These are phyloP conservation scores for Rhizoclosmatium sp. DNA, from an alignment of 192 early-diverging fungal genomes.

Conservation along the genomic window DNA sequence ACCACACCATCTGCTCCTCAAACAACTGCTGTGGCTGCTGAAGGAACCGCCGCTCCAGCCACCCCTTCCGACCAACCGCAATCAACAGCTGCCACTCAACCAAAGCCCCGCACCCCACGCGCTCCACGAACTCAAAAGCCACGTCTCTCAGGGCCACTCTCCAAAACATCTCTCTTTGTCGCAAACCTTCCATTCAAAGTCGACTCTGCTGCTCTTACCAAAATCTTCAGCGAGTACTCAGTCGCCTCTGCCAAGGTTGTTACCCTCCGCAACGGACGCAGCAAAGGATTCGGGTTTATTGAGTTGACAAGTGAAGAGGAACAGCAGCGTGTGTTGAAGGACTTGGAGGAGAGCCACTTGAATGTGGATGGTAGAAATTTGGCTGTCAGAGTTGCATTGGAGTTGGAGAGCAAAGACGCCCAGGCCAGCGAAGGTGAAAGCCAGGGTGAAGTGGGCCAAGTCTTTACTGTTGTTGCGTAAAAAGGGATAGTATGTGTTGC, in stretches of 20 bases:
- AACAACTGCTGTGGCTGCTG: slow-evolving; percentile 45
- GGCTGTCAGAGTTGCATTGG: slow-evolving; percentile 63
- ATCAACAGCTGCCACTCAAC: background rate
- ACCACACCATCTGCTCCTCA: background rate
- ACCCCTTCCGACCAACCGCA: background rate
- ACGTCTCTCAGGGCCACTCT: slow-evolving; percentile 35
- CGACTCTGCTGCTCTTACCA: slow-evolving; percentile 48
- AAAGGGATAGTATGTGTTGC: background rate
- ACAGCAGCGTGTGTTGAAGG: slow-evolving; percentile 76
- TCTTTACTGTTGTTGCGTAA: background rate
- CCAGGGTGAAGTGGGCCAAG: background rate
- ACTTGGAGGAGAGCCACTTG: slow-evolving; percentile 58
- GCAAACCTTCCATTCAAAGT: slow-evolving; percentile 68
- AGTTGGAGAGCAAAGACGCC: slow-evolving; percentile 36
- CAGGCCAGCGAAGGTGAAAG: background rate
- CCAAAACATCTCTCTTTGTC: slow-evolving; percentile 63
- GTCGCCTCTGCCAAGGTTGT: slow-evolving; percentile 82
- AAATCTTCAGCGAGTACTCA: slow-evolving; percentile 60
- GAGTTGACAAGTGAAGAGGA: slow-evolving; percentile 79
- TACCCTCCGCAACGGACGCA: slow-evolving; percentile 67
- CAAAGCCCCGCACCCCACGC: slow-evolving; percentile 28
- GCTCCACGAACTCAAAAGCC: slow-evolving; percentile 16
- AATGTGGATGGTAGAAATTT: slow-evolving; percentile 73
- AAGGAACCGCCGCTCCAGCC: slow-evolving; percentile 39
- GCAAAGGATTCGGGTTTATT: slow-evolving; percentile 97